Conservation (phyloP, 192 early-diverging fungal species). For the Coemansia sp. region DNA sequence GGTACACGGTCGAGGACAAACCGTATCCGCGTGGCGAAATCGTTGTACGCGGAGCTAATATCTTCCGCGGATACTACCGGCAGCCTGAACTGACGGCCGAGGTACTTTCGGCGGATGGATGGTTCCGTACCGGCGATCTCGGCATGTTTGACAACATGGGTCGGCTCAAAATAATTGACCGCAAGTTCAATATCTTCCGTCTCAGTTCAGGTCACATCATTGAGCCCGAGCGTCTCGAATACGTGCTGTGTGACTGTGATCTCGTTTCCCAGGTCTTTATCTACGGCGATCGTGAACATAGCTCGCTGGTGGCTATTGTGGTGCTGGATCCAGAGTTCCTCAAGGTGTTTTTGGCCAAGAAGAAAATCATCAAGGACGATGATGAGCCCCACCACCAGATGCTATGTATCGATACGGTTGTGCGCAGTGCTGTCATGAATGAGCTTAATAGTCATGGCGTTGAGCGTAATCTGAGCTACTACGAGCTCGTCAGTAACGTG, state of each 20-base stretch:
- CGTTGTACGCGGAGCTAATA: constrained; percentile 78
- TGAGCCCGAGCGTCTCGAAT: constrained; percentile 94
- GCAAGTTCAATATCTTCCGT: constrained; percentile 96
- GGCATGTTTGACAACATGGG: constrained; percentile 87
- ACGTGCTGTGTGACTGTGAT: constrained; percentile 79
- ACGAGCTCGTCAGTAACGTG: constrained; percentile 73
- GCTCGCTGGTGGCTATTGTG: constrained; percentile 73
- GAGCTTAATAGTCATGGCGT: constrained; percentile 64
- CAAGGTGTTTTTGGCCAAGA: constrained; percentile 55
- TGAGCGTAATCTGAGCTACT: constrained; percentile 67
- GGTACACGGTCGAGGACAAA: constrained; percentile 80
- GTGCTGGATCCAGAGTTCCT: constrained; percentile 71
- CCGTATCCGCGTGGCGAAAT: constrained; percentile 90
- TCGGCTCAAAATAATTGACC: constrained; percentile 86
- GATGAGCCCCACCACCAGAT: constrained; percentile 57
- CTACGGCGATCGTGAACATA: constrained; percentile 80
- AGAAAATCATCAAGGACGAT: constrained; percentile 50
- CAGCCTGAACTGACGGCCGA: constrained; percentile 78
- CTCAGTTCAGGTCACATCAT: constrained; percentile 89
- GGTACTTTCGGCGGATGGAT: constrained; percentile 78
- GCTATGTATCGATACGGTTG: constrained; percentile 65
- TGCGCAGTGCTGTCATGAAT: constrained; percentile 59
- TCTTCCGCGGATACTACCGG: constrained; percentile 88
- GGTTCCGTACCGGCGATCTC: constrained; percentile 94
- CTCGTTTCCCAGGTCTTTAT: constrained; percentile 75